Evolutionary conservation across 495 filamentous ascomycete species (phyloP), one percentile per base, ranked within the genome.

Genomic region (Penicillium flavigenum): DNA sequence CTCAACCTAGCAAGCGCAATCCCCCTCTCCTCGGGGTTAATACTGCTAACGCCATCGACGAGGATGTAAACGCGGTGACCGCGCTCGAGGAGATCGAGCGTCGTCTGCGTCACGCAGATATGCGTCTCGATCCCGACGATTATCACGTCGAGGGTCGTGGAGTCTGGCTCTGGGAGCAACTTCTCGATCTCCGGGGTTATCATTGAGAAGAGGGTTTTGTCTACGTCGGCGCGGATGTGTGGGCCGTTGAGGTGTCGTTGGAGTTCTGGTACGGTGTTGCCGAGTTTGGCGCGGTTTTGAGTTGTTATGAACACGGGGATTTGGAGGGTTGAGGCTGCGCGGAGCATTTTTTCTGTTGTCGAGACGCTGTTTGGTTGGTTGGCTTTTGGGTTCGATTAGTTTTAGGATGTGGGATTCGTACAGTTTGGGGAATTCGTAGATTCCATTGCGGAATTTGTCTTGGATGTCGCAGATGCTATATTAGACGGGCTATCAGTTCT

Each of bases 191-290:
- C 76, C 0, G 76, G 73, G 0, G 78, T 68, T 36, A 88, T 71
- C 94, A 98, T 98, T 59, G 85, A 89, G 79, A 98, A 98, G 20
- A 83, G 79, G 1, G 91, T 91, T 68, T 98, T 98, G 79, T 96
- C 92, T 51, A 82, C 67, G 63, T 87, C 76, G 42, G 80, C 84
- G 47, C 71, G 73, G 48, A 78, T 80, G 59, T 68, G 67, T 17
- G 57, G 65, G 46, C 64, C 70, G 26, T 51, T 64, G n/a, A 82
- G 69, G 51, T 75, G 63, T 1, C 71, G 54, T 10, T 68, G 44
- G 0, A 95, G 81, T 60, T 96, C 91, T 0, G 86, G 43, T 63
- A 91, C 88, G 19, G 88, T 92, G 54, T 81, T 76, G 67, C 94
- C 93, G 2, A 98, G 86, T 51, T 85, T 85, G 10, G 81, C 71